These are phyloP conservation scores for Sporothrix pallida DNA, from an alignment of 2,329 filamentous ascomycete genomes.

Conservation along the genomic window DNA sequence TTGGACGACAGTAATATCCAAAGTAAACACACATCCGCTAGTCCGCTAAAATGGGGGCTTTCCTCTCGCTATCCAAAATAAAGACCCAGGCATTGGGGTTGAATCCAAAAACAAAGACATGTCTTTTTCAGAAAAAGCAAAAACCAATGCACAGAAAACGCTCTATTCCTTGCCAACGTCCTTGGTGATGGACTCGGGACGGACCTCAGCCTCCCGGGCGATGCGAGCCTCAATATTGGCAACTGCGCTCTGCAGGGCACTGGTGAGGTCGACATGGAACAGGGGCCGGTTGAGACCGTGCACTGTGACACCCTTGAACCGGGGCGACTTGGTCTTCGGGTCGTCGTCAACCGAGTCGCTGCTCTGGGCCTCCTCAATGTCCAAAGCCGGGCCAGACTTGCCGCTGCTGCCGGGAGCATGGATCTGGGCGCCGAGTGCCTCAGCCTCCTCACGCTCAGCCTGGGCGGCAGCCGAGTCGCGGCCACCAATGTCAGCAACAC, in stretches of 20 bases:
- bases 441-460: conserved; percentile 69
- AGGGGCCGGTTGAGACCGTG: conserved; percentile 87
- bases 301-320: conserved; percentile 62
- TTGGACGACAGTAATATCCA: conserved; percentile 20
- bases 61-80: conserved; percentile 19
- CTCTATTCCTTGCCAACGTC: conserved; percentile 28
- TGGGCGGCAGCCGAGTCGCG: conserved; percentile 69
- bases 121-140: not conserved
- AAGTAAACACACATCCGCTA: conserved; percentile 23
- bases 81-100: not conserved
- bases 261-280: conserved; percentile 92
- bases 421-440: conserved; percentile 47
- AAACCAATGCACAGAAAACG: not conserved
- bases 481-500: conserved; percentile 82
- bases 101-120: not conserved
- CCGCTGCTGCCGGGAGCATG: conserved; percentile 31
- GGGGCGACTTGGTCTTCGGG: conserved; percentile 41
- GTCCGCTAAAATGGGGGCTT: conserved; percentile 14
- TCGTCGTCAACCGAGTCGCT: conserved; percentile 45
- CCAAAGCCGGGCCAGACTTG: conserved; percentile 35
- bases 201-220: conserved; percentile 41
- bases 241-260: conserved; percentile 84
- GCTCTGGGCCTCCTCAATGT: conserved; percentile 40
- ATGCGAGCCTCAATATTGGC: conserved; percentile 71
- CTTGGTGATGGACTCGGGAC: conserved; percentile 26